Percentiles rank a stretch among this genome's conserved stretches.
Evolutionary conservation across 192 early-diverging fungal species (phyloP).

Genomic region (Rhizophagus prolifer): DNA sequence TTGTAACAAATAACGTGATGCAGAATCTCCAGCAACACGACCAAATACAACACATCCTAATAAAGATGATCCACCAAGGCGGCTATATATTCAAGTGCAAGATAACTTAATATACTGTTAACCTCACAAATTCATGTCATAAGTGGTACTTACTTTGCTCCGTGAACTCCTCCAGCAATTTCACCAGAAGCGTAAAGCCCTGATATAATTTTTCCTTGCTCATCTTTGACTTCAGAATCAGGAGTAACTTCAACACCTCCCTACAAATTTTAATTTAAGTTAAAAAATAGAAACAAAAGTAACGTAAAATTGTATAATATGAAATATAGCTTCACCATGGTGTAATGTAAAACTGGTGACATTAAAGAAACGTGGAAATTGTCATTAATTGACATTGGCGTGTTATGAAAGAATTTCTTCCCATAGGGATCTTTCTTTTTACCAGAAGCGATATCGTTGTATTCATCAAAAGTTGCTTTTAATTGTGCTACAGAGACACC

Average conservation of each 20-base stretch:
- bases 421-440: slow-evolving; percentile 65
- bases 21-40: slow-evolving; percentile 81
- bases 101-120: neutral
- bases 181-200: slow-evolving; percentile 91
- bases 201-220: slow-evolving; percentile 59
- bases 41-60: slow-evolving; percentile 96
- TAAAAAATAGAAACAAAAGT: neutral
- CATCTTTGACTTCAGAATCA: slow-evolving; percentile 58
- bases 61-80: slow-evolving; percentile 82
- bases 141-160: slow-evolving; percentile 55
- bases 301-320: neutral
- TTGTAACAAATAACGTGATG: slow-evolving; percentile 60
- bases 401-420: slow-evolving; percentile 67
- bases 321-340: slow-evolving; percentile 57
- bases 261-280: slow-evolving; percentile 44
- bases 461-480: slow-evolving; percentile 55
- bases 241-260: slow-evolving; percentile 85
- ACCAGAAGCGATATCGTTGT: slow-evolving; percentile 58
- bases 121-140: neutral
- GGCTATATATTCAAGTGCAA: neutral
- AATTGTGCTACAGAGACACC: slow-evolving; percentile 50
- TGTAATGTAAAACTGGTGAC: slow-evolving; percentile 83
- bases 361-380: slow-evolving; percentile 70
- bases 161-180: slow-evolving; percentile 94
- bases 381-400: slow-evolving; percentile 53